Evolutionary conservation across 148 eudicot species (phyloP).

Genomic region (Fallopia convolvulus): DNA sequence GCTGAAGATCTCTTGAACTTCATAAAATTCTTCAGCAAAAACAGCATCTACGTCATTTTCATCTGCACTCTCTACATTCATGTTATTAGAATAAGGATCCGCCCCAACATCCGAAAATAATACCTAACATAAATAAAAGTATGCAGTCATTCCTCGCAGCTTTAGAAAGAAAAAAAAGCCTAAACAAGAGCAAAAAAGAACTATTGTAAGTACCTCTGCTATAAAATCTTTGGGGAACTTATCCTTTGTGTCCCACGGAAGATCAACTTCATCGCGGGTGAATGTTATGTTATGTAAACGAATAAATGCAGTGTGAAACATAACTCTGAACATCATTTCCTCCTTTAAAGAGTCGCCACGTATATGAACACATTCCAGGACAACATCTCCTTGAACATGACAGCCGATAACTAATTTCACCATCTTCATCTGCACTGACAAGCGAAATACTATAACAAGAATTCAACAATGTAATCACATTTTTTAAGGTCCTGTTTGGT

Average conservation of each 20-base stretch:
- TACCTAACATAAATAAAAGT: slow-evolving; percentile 59
- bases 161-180: slow-evolving; percentile 19
- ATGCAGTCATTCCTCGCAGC: slow-evolving; percentile 39
- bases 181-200: slow-evolving; percentile 5
- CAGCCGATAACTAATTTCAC: slow-evolving; percentile 61
- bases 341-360: slow-evolving; percentile 44
- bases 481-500: slow-evolving; percentile 10
- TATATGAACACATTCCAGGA: slow-evolving; percentile 68
- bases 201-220: slow-evolving; percentile 55
- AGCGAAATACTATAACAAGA: slow-evolving; percentile 7
- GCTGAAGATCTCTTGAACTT: slow-evolving; percentile 87
- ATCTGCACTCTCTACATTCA: slow-evolving; percentile 33
- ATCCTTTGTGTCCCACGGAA: slow-evolving; percentile 65
- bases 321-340: slow-evolving; percentile 71
- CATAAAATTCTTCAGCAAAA: slow-evolving; percentile 73
- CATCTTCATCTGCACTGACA: slow-evolving; percentile 54
- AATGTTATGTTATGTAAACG: slow-evolving; percentile 55
- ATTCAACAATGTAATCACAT: slow-evolving; percentile 19
- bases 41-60: slow-evolving; percentile 47
- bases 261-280: slow-evolving; percentile 65
- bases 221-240: slow-evolving; percentile 55
- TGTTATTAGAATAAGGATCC: slow-evolving; percentile 34
- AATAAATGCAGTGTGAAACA: slow-evolving; percentile 73
- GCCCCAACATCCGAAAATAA: slow-evolving; percentile 73
- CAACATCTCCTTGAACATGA: slow-evolving; percentile 78